Evolutionary conservation across 192 early-diverging fungal genomes (phyloP), one percentile per base, ranked within the genome.

Genomic region (Haplosporangium gracile): DNA sequence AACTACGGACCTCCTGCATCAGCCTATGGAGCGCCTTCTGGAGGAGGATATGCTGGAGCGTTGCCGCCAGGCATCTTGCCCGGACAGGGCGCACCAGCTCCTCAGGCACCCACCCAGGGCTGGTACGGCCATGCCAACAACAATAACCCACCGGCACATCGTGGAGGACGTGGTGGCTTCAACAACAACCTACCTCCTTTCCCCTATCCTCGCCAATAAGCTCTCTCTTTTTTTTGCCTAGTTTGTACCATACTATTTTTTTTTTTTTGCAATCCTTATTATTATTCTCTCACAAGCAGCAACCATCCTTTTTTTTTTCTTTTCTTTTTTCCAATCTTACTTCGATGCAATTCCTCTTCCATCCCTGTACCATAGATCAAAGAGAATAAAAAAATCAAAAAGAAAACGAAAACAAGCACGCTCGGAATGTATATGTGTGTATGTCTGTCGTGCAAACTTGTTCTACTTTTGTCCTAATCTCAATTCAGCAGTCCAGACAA

Each of bases 401-500:
- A 65, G 3, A 29, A 65, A 65, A 2, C 0, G 32, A 29, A 63
- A 55, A 26, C 0, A 39, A 40, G 68, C 32, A 5, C 63, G 16
- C 8, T 26, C 5, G 36, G 10, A 32, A 40, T 36, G 22, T 70
- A 13, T 20, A 65, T 20, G 20, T 24, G 60, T 18, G n/a, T 39
- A 24, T 40, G 39, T 68, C 9, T 29, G 15, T 4, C 4, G 16
- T 26, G 7, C 29, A 16, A 32, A 4, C 16, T 68, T 1, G 39
- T 42, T 72, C 38, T 82, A 72, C 73, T 72, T n/a, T 1, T 55
- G 65, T 15, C 13, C n/a, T 24, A 34, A n/a, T 63, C 78, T 88
- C 34, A 97, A 75, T 80, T 97, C 95, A 24, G 93, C 91, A 0
- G 96, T 97, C 96, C 96, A 98, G 5, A 96, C 91, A 8, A 98